phyloP scores from a whole-genome alignment of 2,329 filamentous ascomycete genomes.

The Neofusicoccum kwambonambiense region DNA sequence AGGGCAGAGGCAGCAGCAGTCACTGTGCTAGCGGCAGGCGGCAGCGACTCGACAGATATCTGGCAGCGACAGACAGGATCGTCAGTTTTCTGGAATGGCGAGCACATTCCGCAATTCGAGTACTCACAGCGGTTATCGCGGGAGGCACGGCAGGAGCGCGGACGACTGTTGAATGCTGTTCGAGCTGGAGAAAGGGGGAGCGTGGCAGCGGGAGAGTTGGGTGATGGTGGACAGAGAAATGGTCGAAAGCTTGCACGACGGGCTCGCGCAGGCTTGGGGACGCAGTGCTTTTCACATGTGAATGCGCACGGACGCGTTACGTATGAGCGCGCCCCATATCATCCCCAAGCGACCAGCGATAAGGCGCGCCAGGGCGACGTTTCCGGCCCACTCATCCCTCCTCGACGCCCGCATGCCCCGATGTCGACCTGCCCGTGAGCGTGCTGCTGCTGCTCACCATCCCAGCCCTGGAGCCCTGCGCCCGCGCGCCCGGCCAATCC shows the following conservation, averaged over 20 bases:
- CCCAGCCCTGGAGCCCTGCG: background rate
- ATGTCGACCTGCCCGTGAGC: background rate
- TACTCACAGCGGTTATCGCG: background rate
- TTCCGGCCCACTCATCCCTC: slow-evolving; percentile 10
- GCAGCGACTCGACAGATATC: background rate
- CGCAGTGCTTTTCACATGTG: background rate
- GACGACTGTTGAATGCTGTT: background rate
- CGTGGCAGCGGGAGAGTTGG: background rate
- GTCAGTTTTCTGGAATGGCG: slow-evolving; percentile 11
- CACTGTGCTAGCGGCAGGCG: background rate
- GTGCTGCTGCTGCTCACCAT: background rate
- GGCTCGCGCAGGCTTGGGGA: background rate
- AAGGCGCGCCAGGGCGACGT: slow-evolving; percentile 14
- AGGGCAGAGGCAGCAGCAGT: background rate
- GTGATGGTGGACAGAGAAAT: slow-evolving; percentile 12
- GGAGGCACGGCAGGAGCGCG: background rate
- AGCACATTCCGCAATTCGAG: slow-evolving; percentile 16
- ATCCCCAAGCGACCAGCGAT: slow-evolving; percentile 10
- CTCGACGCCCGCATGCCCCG: background rate
- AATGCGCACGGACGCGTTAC: slow-evolving; percentile 15
- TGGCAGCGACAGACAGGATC: slow-evolving; percentile 1
- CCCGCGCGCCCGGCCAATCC: background rate
- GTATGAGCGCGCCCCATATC: background rate
- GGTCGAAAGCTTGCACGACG: background rate
- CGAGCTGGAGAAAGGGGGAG: background rate